phyloP scores from a whole-genome alignment of 2,329 filamentous ascomycete species.

The Alternaria atra region DNA sequence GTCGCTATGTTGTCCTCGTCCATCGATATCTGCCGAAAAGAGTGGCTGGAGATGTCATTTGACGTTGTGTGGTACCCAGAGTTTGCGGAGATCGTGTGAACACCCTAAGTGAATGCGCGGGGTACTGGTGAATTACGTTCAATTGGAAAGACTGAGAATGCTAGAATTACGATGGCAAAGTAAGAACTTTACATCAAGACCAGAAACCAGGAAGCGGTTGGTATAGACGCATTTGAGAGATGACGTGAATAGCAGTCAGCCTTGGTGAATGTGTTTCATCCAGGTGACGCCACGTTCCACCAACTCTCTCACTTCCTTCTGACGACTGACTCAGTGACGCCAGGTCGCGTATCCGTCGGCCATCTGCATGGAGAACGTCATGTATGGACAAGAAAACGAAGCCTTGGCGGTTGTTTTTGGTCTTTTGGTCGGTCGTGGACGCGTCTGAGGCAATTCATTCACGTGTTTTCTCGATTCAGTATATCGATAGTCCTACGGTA shows the following conservation, averaged over 20 bases:
- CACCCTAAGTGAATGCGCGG: too few relatives aligned
- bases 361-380: neutral
- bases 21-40: neutral
- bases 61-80: too few relatives aligned
- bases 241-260: neutral
- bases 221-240: neutral
- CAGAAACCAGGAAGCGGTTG: neutral
- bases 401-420: accelerated
- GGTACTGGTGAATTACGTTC: accelerated
- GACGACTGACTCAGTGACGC: neutral
- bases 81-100: neutral
- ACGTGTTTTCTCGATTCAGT: neutral
- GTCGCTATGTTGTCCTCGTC: neutral
- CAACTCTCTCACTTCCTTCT: neutral
- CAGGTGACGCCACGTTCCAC: neutral
- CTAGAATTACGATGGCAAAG: neutral
- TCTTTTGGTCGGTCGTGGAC: too few relatives aligned
- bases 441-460: too few relatives aligned
- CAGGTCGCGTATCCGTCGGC: neutral
- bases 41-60: neutral
- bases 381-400: neutral
- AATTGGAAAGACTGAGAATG: too few relatives aligned
- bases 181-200: neutral
- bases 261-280: neutral
- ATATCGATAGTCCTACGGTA: neutral